Conservation (phyloP, 805 yeast species). For the Candida ovalis region DNA sequence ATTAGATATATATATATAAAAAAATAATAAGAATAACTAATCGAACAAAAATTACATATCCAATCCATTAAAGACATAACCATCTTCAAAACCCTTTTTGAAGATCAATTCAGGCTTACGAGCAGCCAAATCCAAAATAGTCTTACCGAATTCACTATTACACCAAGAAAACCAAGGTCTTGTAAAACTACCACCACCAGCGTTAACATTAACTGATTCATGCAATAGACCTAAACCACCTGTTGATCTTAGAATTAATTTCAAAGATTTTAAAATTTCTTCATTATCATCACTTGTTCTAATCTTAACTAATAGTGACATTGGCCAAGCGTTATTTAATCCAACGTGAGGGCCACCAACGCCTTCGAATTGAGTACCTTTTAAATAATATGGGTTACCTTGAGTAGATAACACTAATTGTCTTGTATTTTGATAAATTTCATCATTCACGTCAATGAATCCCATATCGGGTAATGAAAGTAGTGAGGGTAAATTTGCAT, state of each 20-base stretch:
- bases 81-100: slow-evolving; percentile 33
- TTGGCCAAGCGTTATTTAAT: slow-evolving; percentile 81
- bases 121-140: slow-evolving; percentile 70
- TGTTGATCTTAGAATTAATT: slow-evolving; percentile 55
- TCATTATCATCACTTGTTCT: slow-evolving; percentile 70
- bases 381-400: slow-evolving; percentile 77
- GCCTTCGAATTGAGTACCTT: slow-evolving; percentile 64
- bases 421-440: slow-evolving; percentile 72
- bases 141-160: slow-evolving; percentile 85
- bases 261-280: slow-evolving; percentile 54
- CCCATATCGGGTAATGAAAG: slow-evolving; percentile 80
- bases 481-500: slow-evolving; percentile 84
- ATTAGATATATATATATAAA: too few species aligned
- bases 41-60: background rate
- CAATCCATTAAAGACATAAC: slow-evolving; percentile 4
- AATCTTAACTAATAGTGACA: slow-evolving; percentile 73
- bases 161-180: slow-evolving; percentile 96
- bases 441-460: slow-evolving; percentile 46
- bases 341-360: slow-evolving; percentile 94
- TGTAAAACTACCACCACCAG: slow-evolving; percentile 51
- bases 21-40: background rate
- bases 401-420: slow-evolving; percentile 62
- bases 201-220: slow-evolving; percentile 69
- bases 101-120: slow-evolving; percentile 73
- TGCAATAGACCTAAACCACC: slow-evolving; percentile 80